phyloP scores from a whole-genome alignment of 192 early-diverging fungal species.

The Geranomyces michiganensis region DNA sequence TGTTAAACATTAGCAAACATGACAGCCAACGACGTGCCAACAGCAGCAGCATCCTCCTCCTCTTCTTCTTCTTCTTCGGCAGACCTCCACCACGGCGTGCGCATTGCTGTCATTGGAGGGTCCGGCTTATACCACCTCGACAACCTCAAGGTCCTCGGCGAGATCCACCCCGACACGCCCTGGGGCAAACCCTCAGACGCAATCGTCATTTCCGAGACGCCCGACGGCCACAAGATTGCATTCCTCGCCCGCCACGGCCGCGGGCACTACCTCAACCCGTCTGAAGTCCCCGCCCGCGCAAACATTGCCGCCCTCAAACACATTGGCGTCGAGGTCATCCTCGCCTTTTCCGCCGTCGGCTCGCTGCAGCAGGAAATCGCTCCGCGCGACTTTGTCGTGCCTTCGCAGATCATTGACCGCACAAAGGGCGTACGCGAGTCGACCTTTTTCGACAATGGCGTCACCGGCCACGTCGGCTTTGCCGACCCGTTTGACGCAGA shows the following conservation, averaged over 20 bases:
- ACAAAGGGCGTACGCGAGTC: constrained; percentile 94
- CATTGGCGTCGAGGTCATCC: constrained; percentile 86
- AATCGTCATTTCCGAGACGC: constrained; percentile 77
- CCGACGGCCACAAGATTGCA: constrained; percentile 80
- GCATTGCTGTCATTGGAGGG: constrained; percentile 94
- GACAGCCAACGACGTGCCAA: too few relatives aligned
- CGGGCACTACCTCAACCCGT: constrained; percentile 82
- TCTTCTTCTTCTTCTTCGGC: neutral
- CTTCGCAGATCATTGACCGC: constrained; percentile 94
- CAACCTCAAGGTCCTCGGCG: constrained; percentile 74
- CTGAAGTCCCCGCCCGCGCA: constrained; percentile 90
- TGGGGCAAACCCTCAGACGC: constrained; percentile 83
- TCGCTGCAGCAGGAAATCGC: constrained; percentile 91
- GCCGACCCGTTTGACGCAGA: constrained; percentile 88
- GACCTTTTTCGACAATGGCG: constrained; percentile 94
- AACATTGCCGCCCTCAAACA: constrained; percentile 98
- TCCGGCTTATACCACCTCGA: constrained; percentile 84
- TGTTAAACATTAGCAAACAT: too few relatives aligned
- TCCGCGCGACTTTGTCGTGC: constrained; percentile 93
- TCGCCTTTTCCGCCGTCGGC: constrained; percentile 97
- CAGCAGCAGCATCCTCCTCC: too few relatives aligned
- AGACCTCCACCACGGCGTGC: constrained; percentile 51
- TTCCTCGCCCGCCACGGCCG: constrained; percentile 96
- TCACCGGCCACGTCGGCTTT: constrained; percentile 88
- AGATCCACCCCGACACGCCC: constrained; percentile 82